Evolutionary conservation across 2,329 filamentous ascomycete genomes (phyloP).

Genomic region (Rosellinia necatrix): DNA sequence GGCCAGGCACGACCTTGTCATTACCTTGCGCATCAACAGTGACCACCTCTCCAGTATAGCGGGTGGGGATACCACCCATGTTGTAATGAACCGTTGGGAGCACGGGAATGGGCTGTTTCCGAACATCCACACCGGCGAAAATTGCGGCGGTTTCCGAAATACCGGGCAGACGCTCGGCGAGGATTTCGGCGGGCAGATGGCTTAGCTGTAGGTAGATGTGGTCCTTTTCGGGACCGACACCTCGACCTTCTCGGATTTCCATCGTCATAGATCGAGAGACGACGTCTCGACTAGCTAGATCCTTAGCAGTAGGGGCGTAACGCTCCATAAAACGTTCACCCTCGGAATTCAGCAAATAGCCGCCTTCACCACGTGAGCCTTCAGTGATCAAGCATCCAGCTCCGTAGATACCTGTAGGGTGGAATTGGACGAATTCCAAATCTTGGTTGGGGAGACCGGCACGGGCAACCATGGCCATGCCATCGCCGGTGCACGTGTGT

Average conservation of each 20-base stretch:
- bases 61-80: constrained; percentile 98
- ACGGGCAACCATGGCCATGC: constrained; percentile 98
- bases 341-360: constrained; percentile 95
- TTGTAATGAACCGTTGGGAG: constrained; percentile 98
- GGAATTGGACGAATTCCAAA: constrained; percentile 99
- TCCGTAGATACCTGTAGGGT: constrained; percentile 98
- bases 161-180: constrained; percentile 95
- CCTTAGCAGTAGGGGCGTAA: constrained; percentile 96
- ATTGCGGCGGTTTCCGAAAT: constrained; percentile 98
- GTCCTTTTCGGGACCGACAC: constrained; percentile 96
- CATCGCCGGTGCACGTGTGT: constrained; percentile 98
- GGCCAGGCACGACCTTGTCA: constrained; percentile 90
- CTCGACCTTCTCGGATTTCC: constrained; percentile 96
- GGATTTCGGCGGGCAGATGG: constrained; percentile 88
- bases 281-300: constrained; percentile 94
- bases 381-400: constrained; percentile 98
- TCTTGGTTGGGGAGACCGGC: constrained; percentile 98
- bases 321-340: constrained; percentile 99
- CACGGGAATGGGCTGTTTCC: constrained; percentile 95
- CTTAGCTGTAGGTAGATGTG: constrained; percentile 98
- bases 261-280: constrained; percentile 98
- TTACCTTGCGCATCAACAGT: constrained; percentile 84
- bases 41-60: constrained; percentile 95
- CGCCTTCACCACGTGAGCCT: constrained; percentile 96
- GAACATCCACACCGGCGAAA: constrained; percentile 95